These are phyloP conservation scores for Sclerotinia borealis DNA, from an alignment of 2,329 filamentous ascomycete genomes.

Conservation along the genomic window DNA sequence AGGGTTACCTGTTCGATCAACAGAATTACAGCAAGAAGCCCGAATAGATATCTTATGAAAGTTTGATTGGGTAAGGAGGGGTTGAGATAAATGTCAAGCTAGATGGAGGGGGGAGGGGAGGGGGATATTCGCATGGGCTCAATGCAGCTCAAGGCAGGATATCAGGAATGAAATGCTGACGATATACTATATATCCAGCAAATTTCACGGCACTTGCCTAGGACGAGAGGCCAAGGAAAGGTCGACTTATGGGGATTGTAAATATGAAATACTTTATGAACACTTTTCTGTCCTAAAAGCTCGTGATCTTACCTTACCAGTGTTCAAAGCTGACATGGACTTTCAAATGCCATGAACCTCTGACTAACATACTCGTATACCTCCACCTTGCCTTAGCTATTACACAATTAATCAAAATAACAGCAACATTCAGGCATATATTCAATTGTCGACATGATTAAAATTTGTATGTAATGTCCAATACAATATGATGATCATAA, in stretches of 20 bases:
- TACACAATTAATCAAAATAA: no score
- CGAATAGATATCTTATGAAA: constrained; percentile 5
- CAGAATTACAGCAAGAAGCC: constrained; percentile 63
- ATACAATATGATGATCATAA: neutral
- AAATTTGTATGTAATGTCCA: neutral
- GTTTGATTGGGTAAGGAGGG: neutral
- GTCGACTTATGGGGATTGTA: constrained; percentile 1
- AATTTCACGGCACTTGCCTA: neutral
- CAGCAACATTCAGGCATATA: rapidly evolving
- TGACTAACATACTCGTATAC: neutral
- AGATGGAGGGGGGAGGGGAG: neutral
- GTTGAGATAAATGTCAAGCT: neutral
- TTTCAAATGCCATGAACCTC: neutral
- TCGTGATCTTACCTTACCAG: neutral
- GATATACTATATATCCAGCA: neutral
- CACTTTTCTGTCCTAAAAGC: neutral
- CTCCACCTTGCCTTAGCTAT: neutral
- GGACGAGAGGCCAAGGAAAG: neutral
- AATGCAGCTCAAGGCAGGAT: neutral
- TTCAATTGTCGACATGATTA: neutral
- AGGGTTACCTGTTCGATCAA: constrained; percentile 73
- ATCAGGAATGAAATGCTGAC: neutral
- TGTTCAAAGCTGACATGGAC: neutral
- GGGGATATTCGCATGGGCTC: neutral
- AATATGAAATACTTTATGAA: constrained; percentile 12